A percentile compares a stretch with the other conserved stretches of the same genome.
Evolutionary conservation across 2,329 filamentous ascomycete genomes (phyloP).

Genomic region (Exophiala lecanii-corni): DNA sequence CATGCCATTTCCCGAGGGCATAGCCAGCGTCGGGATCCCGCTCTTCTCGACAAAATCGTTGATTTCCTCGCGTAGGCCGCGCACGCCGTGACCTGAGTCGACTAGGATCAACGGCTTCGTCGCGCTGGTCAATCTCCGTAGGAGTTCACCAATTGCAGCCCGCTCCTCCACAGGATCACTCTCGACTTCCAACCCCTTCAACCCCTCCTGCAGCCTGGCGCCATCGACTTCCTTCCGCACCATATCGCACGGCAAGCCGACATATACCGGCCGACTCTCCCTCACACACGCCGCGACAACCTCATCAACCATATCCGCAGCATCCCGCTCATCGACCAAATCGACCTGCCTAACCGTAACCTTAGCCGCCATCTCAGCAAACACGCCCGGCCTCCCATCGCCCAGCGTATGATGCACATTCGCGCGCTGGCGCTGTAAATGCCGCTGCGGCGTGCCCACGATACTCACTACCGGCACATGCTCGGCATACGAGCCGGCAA

Average conservation of each 20-base stretch:
- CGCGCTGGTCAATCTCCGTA: slow-evolving; percentile 67
- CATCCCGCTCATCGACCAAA: slow-evolving; percentile 41
- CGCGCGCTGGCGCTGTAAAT: slow-evolving; percentile 42
- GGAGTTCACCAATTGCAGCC: slow-evolving; percentile 74
- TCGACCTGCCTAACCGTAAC: slow-evolving; percentile 47
- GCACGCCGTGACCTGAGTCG: slow-evolving; percentile 76
- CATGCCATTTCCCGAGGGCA: slow-evolving; percentile 83
- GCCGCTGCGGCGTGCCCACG: slow-evolving; percentile 50
- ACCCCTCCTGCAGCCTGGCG: slow-evolving; percentile 59
- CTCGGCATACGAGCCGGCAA: slow-evolving; percentile 50
- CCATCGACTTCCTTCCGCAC: slow-evolving; percentile 51
- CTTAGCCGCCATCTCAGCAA: slow-evolving; percentile 44
- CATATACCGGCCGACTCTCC: slow-evolving; percentile 52
- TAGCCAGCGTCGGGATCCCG: slow-evolving; percentile 75
- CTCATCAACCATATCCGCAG: slow-evolving; percentile 48
- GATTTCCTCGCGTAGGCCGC: slow-evolving; percentile 67
- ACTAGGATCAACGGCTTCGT: slow-evolving; percentile 74
- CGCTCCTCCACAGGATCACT: slow-evolving; percentile 62
- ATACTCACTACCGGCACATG: slow-evolving; percentile 58
- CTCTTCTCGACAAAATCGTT: slow-evolving; percentile 69
- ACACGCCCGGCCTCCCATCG: slow-evolving; percentile 50
- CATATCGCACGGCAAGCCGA: slow-evolving; percentile 53
- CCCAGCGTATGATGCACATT: slow-evolving; percentile 31
- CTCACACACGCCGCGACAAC: slow-evolving; percentile 46
- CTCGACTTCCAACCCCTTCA: slow-evolving; percentile 50